These are phyloP conservation scores for Otatea glauca DNA, from an alignment of 176 grass and related monocot species.

Conservation along the genomic window DNA sequence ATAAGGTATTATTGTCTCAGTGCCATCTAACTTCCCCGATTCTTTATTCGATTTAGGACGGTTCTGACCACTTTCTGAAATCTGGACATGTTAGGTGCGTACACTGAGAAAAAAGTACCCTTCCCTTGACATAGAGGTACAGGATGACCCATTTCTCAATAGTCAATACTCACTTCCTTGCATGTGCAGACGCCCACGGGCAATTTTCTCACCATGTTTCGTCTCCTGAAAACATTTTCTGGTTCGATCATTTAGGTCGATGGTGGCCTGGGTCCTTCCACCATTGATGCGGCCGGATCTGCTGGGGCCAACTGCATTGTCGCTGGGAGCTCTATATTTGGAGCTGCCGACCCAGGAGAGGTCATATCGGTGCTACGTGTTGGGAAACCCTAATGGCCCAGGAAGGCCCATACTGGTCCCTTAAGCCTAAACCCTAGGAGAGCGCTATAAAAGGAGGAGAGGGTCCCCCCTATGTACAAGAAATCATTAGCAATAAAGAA, in stretches of 20 bases:
- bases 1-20: slow-evolving; percentile 63
- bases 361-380: slow-evolving; percentile 81
- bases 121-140: slow-evolving; percentile 93
- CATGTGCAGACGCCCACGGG: too few species aligned
- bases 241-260: slow-evolving; percentile 60
- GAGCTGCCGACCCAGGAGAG: slow-evolving; percentile 60
- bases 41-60: neutral
- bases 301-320: slow-evolving; percentile 98
- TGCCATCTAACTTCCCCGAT: neutral
- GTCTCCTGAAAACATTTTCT: neutral
- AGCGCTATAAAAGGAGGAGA: too few species aligned
- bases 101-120: slow-evolving; percentile 89
- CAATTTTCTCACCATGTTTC: neutral
- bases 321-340: slow-evolving; percentile 92
- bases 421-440: too few species aligned
- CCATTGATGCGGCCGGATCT: slow-evolving; percentile 68
- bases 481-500: too few species aligned
- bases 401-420: too few species aligned
- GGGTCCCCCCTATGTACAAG: too few species aligned
- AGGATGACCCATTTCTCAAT: neutral
- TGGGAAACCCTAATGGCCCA: too few species aligned
- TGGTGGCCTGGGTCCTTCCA: slow-evolving; percentile 90
- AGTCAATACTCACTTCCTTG: neutral
- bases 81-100: slow-evolving; percentile 58
- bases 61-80: slow-evolving; percentile 34